Percentiles rank a stretch among this genome's conserved stretches.
Evolutionary conservation across 148 eudicot species (phyloP).

Genomic region (Limonium bicolor): DNA sequence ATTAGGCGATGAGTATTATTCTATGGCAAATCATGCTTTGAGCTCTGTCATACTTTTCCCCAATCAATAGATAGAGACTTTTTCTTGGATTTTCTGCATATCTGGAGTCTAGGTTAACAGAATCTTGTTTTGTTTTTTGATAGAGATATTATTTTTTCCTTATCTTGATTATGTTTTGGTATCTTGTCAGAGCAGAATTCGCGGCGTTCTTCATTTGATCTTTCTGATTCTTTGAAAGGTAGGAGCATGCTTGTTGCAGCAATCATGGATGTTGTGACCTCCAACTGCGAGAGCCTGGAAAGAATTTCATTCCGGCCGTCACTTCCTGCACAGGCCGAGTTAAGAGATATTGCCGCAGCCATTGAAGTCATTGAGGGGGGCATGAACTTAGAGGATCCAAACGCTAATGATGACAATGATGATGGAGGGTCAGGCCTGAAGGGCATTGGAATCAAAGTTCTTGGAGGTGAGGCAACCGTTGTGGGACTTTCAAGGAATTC

Average conservation of each 20-base stretch:
- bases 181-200: conserved; percentile 58
- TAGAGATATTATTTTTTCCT: conserved; percentile 9
- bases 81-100: too few relatives aligned
- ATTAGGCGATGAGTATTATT: too few relatives aligned
- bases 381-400: conserved; percentile 70
- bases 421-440: conserved; percentile 65
- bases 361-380: conserved; percentile 93
- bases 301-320: conserved; percentile 34
- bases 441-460: conserved; percentile 92
- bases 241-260: conserved; percentile 99
- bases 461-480: conserved; percentile 85
- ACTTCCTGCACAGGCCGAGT: conserved; percentile 73
- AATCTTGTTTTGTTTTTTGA: too few relatives aligned
- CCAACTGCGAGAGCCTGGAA: conserved; percentile 60
- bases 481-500: conserved; percentile 55
- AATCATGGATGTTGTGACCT: conserved; percentile 93
- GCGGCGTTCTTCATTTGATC: conserved; percentile 46
- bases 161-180: conserved; percentile 7
- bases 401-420: conserved; percentile 51
- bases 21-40: too few relatives aligned
- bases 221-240: conserved; percentile 88
- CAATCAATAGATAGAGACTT: too few relatives aligned
- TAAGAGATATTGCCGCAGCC: conserved; percentile 88
- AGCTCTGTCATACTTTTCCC: too few relatives aligned
- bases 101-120: too few relatives aligned